A percentile compares a stretch with the other conserved stretches of the same genome.
Conservation (phyloP, 1,284 basidiomycete species). For the Sporisorium exsertum region DNA sequence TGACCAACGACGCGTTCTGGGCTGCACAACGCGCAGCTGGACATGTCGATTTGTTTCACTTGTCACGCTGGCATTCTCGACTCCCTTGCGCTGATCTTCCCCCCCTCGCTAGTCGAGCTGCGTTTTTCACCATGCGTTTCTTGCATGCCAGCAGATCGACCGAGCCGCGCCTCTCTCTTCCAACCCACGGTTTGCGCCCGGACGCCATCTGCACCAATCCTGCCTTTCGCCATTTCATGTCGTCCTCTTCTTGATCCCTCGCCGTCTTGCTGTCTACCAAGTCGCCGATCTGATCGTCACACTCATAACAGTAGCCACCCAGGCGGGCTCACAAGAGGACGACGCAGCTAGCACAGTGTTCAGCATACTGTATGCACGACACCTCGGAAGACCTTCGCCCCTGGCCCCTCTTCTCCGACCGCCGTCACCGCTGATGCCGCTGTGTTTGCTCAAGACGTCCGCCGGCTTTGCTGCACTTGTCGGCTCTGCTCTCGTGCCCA, state of each 20-base stretch:
- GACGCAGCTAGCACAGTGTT: too few relatives aligned
- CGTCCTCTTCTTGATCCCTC: too few relatives aligned
- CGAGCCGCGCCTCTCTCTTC: neutral
- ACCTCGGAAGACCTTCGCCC: neutral
- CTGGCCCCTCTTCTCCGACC: neutral
- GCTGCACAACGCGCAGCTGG: neutral
- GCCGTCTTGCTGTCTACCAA: too few relatives aligned
- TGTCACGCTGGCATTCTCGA: neutral
- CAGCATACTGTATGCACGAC: neutral
- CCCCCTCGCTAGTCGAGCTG: too few relatives aligned
- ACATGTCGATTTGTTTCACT: neutral
- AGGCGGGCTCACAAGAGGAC: too few relatives aligned
- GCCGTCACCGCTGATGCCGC: slow-evolving; percentile 1
- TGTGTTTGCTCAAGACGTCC: neutral
- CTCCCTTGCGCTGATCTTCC: neutral
- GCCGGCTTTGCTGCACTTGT: slow-evolving; percentile 2
- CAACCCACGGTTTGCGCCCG: too few relatives aligned
- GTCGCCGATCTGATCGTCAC: too few relatives aligned
- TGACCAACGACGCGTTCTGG: too few relatives aligned
- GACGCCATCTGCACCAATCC: too few relatives aligned
- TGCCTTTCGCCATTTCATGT: too few relatives aligned
- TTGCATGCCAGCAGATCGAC: neutral
- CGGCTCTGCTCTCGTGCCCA: neutral
- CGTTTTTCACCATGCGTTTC: neutral
- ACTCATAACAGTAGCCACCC: too few relatives aligned